phyloP scores from a whole-genome alignment of 495 filamentous ascomycete genomes.

The Cenococcum geophilum region DNA sequence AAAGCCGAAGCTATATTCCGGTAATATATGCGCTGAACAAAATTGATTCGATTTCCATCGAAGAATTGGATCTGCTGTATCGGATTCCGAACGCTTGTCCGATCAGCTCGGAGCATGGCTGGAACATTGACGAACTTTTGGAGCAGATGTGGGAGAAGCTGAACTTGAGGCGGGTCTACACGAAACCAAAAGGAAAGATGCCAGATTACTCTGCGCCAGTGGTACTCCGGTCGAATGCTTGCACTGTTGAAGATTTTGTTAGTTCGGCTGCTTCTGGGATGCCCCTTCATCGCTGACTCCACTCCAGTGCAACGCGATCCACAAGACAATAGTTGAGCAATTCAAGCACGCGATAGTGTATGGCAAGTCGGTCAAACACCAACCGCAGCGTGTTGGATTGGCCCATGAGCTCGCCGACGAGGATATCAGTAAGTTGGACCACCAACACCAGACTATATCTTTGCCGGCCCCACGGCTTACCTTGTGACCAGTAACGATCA shows the following conservation, averaged over 20 bases:
- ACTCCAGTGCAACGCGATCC: constrained; percentile 87
- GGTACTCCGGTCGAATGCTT: constrained; percentile 71
- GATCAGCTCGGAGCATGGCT: constrained; percentile 95
- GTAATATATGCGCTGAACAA: constrained; percentile 99
- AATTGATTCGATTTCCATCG: constrained; percentile 95
- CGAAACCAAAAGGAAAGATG: constrained; percentile 91
- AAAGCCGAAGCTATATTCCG: constrained; percentile 91
- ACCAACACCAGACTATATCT: background rate
- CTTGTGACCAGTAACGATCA: constrained; percentile 68
- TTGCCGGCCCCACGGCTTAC: constrained; percentile 35
- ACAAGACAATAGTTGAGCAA: constrained; percentile 90
- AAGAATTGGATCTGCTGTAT: constrained; percentile 93
- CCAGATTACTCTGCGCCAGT: constrained; percentile 92
- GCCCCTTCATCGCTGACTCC: constrained; percentile 10
- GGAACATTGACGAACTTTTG: constrained; percentile 95
- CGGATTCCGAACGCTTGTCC: constrained; percentile 94
- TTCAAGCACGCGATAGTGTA: constrained; percentile 96
- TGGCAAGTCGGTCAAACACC: constrained; percentile 95
- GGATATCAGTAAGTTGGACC: constrained; percentile 75
- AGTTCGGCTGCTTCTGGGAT: constrained; percentile 37
- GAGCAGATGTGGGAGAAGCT: constrained; percentile 99
- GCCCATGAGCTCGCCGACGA: constrained; percentile 89
- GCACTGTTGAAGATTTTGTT: constrained; percentile 96
- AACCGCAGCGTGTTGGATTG: constrained; percentile 91
- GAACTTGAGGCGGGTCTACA: constrained; percentile 85